Evolutionary conservation across 495 filamentous ascomycete genomes (phyloP), one percentile per base, ranked within the genome.

Genomic region (Bombardia bombarda): DNA sequence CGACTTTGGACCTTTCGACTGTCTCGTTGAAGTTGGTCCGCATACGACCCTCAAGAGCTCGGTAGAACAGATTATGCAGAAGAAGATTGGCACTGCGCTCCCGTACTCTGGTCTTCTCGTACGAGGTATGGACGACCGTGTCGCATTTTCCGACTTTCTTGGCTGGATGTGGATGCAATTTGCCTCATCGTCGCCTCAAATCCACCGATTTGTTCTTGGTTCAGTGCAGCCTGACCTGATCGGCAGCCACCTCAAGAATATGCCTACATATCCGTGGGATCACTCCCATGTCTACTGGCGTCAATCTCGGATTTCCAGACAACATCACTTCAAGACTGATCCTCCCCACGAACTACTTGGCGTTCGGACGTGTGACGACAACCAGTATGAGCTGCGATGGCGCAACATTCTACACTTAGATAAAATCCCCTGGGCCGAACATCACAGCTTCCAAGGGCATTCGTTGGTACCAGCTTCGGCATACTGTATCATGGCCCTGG

Each of bases 11-110:
- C 55, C 56, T 7, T 74, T 69, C 38, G 66, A 72, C 32, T 64
- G 58, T 38, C 63, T 49, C 4, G 41, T 83, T 13, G 79, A 83
- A 42, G 42, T 82, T 32, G 78, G 78, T 1, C 78, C 79, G 0
- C 78, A 80, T 42, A 64, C 74, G 3, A 63, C 70, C 12, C 58
- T 82, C 2, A 72, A 65, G 38, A 66, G 69, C 0, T 73, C 77
- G 7, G 60, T 61, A 2, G 48, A 50, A 5, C 55, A 74, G 42
- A 75, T 53, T 1, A 61, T 72, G 5, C 51, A 66, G 43, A 55
- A 57, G 6, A 51, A 36, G 14, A 20, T 52, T 0, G 46, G 38
- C 2, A 34, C 50, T 0, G 10, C 38, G 3, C 25, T 71, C 6
- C 64, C 67, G 0, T 77, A 78, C 38, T 44, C 50, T 0, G 65